Conservation (phyloP, 2,329 filamentous ascomycete genomes). For the Trichoderma sp. region DNA sequence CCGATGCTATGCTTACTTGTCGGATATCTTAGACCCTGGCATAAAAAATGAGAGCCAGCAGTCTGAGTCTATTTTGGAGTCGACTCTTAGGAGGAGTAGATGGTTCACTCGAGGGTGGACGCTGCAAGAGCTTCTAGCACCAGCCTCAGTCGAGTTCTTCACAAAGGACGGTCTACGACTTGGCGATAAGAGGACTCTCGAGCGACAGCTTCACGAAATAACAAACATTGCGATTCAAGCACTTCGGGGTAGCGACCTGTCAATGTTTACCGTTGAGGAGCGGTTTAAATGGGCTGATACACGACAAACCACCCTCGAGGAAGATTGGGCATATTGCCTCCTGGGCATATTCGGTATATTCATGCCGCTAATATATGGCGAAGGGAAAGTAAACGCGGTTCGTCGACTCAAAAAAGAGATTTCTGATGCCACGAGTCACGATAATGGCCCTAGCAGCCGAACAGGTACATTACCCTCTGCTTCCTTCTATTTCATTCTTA, state of each 20-base stretch:
- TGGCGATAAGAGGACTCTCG: constrained; percentile 19
- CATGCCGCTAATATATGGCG: constrained; percentile 30
- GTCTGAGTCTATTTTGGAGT: background rate
- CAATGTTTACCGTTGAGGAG: constrained; percentile 21
- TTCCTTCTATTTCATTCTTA: background rate
- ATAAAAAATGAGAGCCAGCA: background rate
- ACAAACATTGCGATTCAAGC: background rate
- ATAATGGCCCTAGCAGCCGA: background rate
- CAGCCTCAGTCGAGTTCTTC: constrained; percentile 27
- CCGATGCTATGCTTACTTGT: constrained; percentile 13
- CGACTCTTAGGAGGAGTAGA: background rate
- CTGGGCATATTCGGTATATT: constrained; percentile 28
- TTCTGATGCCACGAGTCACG: background rate
- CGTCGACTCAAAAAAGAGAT: constrained; percentile 22
- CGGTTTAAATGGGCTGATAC: constrained; percentile 27
- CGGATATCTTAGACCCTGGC: background rate
- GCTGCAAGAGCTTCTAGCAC: constrained; percentile 32
- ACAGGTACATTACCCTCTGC: background rate
- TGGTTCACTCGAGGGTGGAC: constrained; percentile 24
- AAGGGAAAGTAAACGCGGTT: constrained; percentile 25
- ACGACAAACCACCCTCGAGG: constrained; percentile 24
- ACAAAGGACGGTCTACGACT: constrained; percentile 19
- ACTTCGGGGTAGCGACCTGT: background rate
- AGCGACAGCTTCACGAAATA: background rate
- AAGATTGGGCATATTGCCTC: constrained; percentile 29